Evolutionary conservation across 352 stramenopile species (phyloP).

Genomic region (Pythium rishiriense): DNA sequence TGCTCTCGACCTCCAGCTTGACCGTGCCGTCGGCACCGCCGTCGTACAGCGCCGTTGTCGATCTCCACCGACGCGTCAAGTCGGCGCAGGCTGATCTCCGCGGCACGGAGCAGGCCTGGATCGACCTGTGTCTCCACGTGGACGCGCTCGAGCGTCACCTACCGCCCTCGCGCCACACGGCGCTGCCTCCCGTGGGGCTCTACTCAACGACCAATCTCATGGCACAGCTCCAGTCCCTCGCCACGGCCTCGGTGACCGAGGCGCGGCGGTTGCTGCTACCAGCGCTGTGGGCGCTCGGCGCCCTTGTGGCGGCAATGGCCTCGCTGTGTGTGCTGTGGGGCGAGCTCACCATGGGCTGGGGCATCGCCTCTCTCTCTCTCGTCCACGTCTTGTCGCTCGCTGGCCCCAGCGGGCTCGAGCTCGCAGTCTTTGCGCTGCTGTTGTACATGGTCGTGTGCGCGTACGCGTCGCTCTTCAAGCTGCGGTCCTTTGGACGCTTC

Average conservation of each 20-base stretch:
- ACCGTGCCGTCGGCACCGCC: slow-evolving; percentile 31
- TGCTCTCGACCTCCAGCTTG: slow-evolving; percentile 23
- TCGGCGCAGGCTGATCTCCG: slow-evolving; percentile 42
- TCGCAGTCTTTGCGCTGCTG: slow-evolving; percentile 46
- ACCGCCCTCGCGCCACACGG: neutral
- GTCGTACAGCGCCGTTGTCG: slow-evolving; percentile 42
- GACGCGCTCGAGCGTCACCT: slow-evolving; percentile 30
- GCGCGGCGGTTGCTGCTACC: slow-evolving; percentile 33
- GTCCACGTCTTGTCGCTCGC: slow-evolving; percentile 34
- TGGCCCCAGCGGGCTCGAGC: slow-evolving; percentile 28
- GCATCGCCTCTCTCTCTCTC: slow-evolving; percentile 16
- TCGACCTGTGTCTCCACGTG: slow-evolving; percentile 53
- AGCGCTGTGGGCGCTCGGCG: slow-evolving; percentile 31
- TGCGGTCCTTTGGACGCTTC: slow-evolving; percentile 54
- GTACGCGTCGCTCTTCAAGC: slow-evolving; percentile 61
- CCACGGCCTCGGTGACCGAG: slow-evolving; percentile 16
- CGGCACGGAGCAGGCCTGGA: slow-evolving; percentile 56
- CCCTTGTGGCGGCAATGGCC: slow-evolving; percentile 31
- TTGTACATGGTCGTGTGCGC: slow-evolving; percentile 61
- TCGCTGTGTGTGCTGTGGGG: slow-evolving; percentile 66
- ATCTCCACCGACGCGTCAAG: slow-evolving; percentile 50
- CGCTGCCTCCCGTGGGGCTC: slow-evolving; percentile 37
- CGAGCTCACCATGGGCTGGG: slow-evolving; percentile 59
- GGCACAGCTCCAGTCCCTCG: slow-evolving; percentile 37
- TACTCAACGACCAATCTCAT: slow-evolving; percentile 37